Conservation (phyloP, 2,329 filamentous ascomycete genomes). For the Falciphora oryzae region DNA sequence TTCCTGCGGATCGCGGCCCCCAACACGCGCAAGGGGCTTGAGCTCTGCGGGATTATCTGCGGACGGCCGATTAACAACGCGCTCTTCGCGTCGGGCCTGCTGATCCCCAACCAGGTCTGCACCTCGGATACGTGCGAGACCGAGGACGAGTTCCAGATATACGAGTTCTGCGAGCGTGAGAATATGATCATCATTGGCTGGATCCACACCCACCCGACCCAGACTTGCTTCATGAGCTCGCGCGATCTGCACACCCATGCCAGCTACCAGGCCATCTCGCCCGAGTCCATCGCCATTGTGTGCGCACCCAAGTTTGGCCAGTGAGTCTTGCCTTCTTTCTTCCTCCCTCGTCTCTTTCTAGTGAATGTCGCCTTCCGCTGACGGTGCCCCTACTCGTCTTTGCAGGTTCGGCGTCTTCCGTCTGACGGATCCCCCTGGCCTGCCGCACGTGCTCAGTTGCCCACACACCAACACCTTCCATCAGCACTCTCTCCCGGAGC, state of each 20-base stretch:
- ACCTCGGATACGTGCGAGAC: conserved; percentile 95
- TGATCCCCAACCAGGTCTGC: conserved; percentile 86
- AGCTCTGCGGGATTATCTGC: conserved; percentile 93
- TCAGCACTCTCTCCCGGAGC: conserved; percentile 47
- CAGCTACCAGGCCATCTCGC: conserved; percentile 93
- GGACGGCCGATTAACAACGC: conserved; percentile 90
- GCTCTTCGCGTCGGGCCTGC: conserved; percentile 79
- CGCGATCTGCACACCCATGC: conserved; percentile 89
- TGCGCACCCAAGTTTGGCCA: conserved; percentile 78
- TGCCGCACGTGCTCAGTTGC: conserved; percentile 79
- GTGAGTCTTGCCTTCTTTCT: conserved; percentile 40
- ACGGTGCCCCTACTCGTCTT: not conserved
- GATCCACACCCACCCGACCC: conserved; percentile 96
- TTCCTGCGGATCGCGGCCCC: conserved; percentile 69
- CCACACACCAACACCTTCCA: conserved; percentile 78
- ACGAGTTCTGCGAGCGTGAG: conserved; percentile 82
- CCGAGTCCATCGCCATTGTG: conserved; percentile 94
- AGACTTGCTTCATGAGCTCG: conserved; percentile 97
- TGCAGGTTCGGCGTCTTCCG: conserved; percentile 83
- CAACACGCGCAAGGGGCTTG: conserved; percentile 77
- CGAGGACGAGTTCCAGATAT: conserved; percentile 74
- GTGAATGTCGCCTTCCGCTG: not conserved
- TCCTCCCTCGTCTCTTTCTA: not conserved
- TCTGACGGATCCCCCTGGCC: conserved; percentile 85
- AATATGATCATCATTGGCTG: conserved; percentile 85